Base-by-base conservation (phyloP, 2,329 filamentous ascomycete species). In the Diaporthe nobilis region DNA sequence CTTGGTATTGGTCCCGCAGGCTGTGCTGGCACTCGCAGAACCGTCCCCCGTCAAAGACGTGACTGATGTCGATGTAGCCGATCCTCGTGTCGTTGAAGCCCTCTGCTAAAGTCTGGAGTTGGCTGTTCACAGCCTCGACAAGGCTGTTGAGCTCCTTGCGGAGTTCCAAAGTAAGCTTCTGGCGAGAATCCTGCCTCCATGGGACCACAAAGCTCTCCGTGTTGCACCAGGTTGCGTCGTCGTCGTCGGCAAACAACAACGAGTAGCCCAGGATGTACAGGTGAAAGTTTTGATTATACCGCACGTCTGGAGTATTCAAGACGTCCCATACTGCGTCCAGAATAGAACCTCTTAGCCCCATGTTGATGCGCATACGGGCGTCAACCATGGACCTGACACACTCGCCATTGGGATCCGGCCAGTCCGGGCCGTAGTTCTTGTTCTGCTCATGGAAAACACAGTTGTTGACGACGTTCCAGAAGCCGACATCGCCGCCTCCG, bases 381-480 rank as follows among this genome's bases (percentile, higher is more conserved):
- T 60, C 57, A 37, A 60, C 31, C 57, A 60, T 60, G 57, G 57
- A 60, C 31, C 57, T 60, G 34, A 60, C 57, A 37, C 57, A 60
- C 3, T 60, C 57, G 57, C 57, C 57, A 39, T 60, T 60, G 57
- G 31, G 57, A n/a, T 60, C 57, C 57, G 57, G 57, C 57, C 57
- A 60, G 57, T 60, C 57, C n/a, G 57, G 57, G 31, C 57, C 57
- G 57, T 60, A 60, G 57, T 60, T 60, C 57, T 60, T 60, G 57
- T 60, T 39, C 57, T 60, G 57, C 34, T 60, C 57, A 60, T 60
- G 57, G 57, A 60, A 60, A 13, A 60, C 57, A n/a, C 57, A 60
- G 57, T 60, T 60, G 57, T 60, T 60, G 57, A 60, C 57, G 57
- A 60, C 57, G 57, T 60, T 60, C 57, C 57, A 60, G 57, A 60